Evolutionary conservation across 441 rosid species (phyloP).

Genomic region (Mallotus japonicus): DNA sequence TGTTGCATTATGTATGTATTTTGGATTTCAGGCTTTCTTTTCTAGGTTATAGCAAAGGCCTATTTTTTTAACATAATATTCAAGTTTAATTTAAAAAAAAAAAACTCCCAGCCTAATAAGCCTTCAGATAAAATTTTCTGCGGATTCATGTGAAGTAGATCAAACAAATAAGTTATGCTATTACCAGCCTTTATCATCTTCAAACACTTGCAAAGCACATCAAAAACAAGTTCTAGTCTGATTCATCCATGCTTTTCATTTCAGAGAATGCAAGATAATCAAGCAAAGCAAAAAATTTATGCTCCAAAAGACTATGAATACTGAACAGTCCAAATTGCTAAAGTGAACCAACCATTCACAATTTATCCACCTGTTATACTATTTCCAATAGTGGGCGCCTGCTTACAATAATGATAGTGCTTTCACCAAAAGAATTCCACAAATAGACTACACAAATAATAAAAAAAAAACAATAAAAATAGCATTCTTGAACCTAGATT

Average conservation of each 20-base stretch:
- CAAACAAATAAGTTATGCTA: not conserved
- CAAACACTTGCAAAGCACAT: conserved; percentile 2
- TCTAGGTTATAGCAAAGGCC: conserved; percentile 3
- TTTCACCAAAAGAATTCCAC: not conserved
- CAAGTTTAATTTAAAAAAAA: not conserved
- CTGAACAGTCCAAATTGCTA: not conserved
- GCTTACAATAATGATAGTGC: not conserved
- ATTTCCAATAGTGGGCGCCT: not conserved
- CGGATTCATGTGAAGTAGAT: not conserved
- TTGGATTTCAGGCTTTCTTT: not conserved
- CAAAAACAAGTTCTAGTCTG: not conserved
- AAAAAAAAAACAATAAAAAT: not conserved
- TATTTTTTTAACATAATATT: not conserved
- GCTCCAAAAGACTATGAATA: not conserved
- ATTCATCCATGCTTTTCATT: not conserved
- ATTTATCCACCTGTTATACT: not conserved
- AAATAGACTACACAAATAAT: not conserved
- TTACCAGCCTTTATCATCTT: not conserved
- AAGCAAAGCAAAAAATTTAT: not conserved
- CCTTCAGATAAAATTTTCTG: not conserved
- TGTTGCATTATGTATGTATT: not conserved
- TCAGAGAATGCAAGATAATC: not conserved
- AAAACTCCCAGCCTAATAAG: not conserved
- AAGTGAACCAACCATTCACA: not conserved
- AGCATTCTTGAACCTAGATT: not conserved